Evolutionary conservation across 2,329 filamentous ascomycete species (phyloP).

Genomic region (Ophiostoma piceae): DNA sequence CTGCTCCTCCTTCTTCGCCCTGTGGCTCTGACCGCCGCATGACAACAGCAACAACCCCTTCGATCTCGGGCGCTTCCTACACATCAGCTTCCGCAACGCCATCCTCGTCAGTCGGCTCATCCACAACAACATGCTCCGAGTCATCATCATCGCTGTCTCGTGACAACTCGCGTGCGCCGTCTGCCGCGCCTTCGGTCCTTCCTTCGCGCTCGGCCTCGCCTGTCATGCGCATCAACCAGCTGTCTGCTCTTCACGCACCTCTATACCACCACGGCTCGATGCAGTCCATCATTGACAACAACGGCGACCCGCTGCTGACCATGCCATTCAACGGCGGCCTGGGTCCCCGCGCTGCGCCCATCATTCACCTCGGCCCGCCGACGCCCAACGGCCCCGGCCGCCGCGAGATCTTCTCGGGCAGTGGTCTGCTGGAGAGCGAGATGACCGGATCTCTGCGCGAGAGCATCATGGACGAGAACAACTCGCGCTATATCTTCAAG

Average conservation of each 20-base stretch:
- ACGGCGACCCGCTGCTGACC: constrained; percentile 14
- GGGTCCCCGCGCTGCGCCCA: constrained; percentile 19
- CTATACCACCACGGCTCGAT: constrained; percentile 17
- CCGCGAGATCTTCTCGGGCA: not conserved
- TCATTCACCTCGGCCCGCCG: constrained; percentile 11
- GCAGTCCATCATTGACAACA: constrained; percentile 8
- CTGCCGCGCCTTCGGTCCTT: not conserved
- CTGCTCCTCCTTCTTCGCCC: constrained; percentile 16
- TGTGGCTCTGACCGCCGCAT: not conserved
- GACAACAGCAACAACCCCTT: too few relatives aligned
- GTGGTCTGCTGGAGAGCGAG: constrained; percentile 19
- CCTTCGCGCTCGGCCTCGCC: not conserved
- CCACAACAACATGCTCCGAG: not conserved
- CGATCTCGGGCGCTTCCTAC: not conserved
- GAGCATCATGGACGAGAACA: constrained; percentile 22
- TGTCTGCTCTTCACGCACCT: constrained; percentile 6
- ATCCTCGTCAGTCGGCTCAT: not conserved
- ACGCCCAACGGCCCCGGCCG: not conserved
- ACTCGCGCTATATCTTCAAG: constrained; percentile 18
- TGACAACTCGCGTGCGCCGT: not conserved
- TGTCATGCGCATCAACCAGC: constrained; percentile 17
- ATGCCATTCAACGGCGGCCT: constrained; percentile 24
- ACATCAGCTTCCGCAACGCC: not conserved
- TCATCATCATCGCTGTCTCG: not conserved
- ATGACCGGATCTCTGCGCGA: constrained; percentile 17